Conservation (phyloP, 805 yeast genomes). For the Metschnikowia reukaufii region DNA sequence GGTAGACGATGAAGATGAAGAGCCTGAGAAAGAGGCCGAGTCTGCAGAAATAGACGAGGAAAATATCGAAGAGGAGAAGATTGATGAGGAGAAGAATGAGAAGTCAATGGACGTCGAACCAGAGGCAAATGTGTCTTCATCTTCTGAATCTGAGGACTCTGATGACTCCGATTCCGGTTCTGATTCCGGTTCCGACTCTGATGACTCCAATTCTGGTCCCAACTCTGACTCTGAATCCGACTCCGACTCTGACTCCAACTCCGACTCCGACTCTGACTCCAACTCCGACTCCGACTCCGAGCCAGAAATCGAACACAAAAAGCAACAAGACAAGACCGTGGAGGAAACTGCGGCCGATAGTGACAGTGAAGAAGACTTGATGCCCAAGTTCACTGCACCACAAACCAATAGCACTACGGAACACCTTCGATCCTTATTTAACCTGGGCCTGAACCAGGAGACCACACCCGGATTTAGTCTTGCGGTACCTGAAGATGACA, state of each 20-base stretch:
- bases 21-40: background rate
- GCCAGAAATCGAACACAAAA: background rate
- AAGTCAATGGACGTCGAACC: background rate
- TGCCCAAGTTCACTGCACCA: constrained; percentile 51
- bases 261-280: background rate
- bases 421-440: constrained; percentile 59
- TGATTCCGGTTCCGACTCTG: too few species aligned
- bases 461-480: constrained; percentile 34
- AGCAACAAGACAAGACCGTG: constrained; percentile 19
- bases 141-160: background rate
- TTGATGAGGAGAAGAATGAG: constrained; percentile 21
- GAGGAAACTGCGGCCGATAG: background rate
- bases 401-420: constrained; percentile 51
- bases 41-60: constrained; percentile 2
- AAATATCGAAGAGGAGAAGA: constrained; percentile 22
- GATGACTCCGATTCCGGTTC: background rate
- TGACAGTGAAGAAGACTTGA: constrained; percentile 42
- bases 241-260: background rate
- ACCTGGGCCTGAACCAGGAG: constrained; percentile 40
- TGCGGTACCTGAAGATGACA: constrained; percentile 31
- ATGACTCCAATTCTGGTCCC: background rate
- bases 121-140: too few species aligned
- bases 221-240: constrained; percentile 14
- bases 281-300: background rate
- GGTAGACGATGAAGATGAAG: constrained; percentile 1